These are phyloP conservation scores for Wallemia ichthyophaga DNA, from an alignment of 1,284 basidiomycete species.

Conservation along the genomic window DNA sequence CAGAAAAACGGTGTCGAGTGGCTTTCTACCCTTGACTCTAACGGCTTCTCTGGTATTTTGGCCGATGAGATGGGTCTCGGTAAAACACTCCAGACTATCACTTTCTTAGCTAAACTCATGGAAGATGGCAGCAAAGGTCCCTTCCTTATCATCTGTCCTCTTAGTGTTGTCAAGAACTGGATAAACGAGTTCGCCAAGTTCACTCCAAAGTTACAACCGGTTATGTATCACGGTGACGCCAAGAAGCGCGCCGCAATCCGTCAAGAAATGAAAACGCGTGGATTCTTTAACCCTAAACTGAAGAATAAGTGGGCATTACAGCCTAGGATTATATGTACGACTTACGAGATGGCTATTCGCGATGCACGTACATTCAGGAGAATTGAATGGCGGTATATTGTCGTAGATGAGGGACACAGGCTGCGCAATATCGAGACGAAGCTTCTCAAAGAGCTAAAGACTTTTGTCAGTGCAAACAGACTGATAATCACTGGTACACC, in stretches of 20 bases:
- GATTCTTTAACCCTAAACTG: background rate
- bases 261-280: conserved; percentile 21
- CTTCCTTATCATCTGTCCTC: conserved; percentile 66
- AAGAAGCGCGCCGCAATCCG: conserved; percentile 44
- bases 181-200: conserved; percentile 49
- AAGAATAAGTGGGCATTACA: conserved; percentile 7
- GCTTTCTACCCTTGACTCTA: conserved; percentile 78
- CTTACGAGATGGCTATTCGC: conserved; percentile 74
- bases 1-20: conserved; percentile 86
- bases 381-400: conserved; percentile 68
- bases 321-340: conserved; percentile 41
- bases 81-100: conserved; percentile 77
- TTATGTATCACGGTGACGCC: conserved; percentile 66
- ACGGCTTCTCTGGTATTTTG: conserved; percentile 77
- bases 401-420: conserved; percentile 84
- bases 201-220: background rate
- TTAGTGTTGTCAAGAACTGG: conserved; percentile 84
- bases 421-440: conserved; percentile 75
- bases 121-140: conserved; percentile 42
- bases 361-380: conserved; percentile 35
- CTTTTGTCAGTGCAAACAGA: conserved; percentile 50
- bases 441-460: conserved; percentile 69
- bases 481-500: conserved; percentile 86
- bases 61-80: conserved; percentile 87
- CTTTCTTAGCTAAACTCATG: conserved; percentile 65